Evolutionary conservation across 2,329 filamentous ascomycete species (phyloP).

Genomic region (Aspergillus texensis): DNA sequence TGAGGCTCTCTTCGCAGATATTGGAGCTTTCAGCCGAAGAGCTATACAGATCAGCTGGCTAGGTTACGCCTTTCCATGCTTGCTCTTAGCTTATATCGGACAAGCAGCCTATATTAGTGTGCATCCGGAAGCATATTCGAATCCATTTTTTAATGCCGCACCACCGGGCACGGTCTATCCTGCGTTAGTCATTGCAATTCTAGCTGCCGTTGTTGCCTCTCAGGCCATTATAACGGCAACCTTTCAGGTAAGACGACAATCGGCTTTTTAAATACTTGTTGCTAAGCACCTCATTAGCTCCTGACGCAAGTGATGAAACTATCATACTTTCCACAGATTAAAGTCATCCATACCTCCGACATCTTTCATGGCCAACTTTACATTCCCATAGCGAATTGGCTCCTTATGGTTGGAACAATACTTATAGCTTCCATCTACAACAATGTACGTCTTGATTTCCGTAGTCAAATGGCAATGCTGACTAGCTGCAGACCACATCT

Average conservation of each 20-base stretch:
- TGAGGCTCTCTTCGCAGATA: slow-evolving; percentile 77
- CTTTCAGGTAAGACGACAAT: slow-evolving; percentile 58
- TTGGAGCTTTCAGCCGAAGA: slow-evolving; percentile 70
- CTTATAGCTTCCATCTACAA: slow-evolving; percentile 74
- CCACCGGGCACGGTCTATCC: slow-evolving; percentile 70
- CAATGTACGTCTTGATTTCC: slow-evolving; percentile 45
- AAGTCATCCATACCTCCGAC: slow-evolving; percentile 70
- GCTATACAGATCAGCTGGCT: slow-evolving; percentile 77
- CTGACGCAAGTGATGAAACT: slow-evolving; percentile 73
- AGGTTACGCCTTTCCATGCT: slow-evolving; percentile 67
- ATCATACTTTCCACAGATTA: slow-evolving; percentile 75
- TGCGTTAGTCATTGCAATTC: slow-evolving; percentile 67
- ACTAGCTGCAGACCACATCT: slow-evolving; percentile 56
- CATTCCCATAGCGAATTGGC: slow-evolving; percentile 74
- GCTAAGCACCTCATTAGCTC: slow-evolving; percentile 37
- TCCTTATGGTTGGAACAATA: slow-evolving; percentile 75
- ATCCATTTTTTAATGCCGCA: slow-evolving; percentile 73
- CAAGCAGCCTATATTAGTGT: slow-evolving; percentile 73
- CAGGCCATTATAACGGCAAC: slow-evolving; percentile 78
- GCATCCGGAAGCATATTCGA: slow-evolving; percentile 63
- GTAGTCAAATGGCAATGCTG: background rate
- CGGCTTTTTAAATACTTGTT: background rate
- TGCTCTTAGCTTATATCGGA: slow-evolving; percentile 64
- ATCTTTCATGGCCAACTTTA: slow-evolving; percentile 76
- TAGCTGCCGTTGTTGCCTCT: slow-evolving; percentile 65